A percentile compares a stretch with the other conserved stretches of the same genome.
These are phyloP conservation scores for Malus hybrid DNA, from an alignment of 331 rosid genomes.

Conservation along the genomic window DNA sequence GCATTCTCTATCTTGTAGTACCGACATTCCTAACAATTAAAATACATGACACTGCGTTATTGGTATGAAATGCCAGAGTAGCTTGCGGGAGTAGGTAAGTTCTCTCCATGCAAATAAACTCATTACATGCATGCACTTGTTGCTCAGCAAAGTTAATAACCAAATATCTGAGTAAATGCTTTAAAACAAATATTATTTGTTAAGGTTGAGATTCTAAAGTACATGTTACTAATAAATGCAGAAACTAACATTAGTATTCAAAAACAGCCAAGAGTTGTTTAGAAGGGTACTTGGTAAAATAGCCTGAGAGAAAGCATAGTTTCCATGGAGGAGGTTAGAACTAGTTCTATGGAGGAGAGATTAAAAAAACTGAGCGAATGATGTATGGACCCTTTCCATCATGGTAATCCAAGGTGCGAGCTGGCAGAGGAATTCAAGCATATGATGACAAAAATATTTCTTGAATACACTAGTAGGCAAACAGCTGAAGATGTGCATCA, in stretches of 20 bases:
- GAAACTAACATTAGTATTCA: background rate
- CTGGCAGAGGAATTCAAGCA: background rate
- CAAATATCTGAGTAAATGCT: background rate
- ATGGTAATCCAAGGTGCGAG: background rate
- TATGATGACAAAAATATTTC: background rate
- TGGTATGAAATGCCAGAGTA: too few species aligned
- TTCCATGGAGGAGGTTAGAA: background rate
- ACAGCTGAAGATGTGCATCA: background rate
- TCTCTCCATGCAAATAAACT: background rate
- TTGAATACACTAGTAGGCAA: background rate
- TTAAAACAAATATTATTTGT: background rate
- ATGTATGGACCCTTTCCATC: slow-evolving; percentile 4
- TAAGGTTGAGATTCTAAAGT: background rate
- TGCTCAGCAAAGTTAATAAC: background rate
- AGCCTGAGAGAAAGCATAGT: background rate
- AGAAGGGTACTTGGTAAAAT: background rate
- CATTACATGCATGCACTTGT: background rate
- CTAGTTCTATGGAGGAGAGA: background rate
- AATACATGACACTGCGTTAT: too few species aligned
- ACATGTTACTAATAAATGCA: background rate
- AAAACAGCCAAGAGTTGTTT: background rate
- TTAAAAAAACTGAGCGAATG: background rate
- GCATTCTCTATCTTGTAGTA: too few species aligned
- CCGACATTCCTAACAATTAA: too few species aligned
- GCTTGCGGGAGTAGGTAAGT: too few species aligned